Percentiles rank a stretch among this genome's conserved stretches.
Evolutionary conservation across 1,284 basidiomycete genomes (phyloP).

Genomic region (Malassezia dermatis): DNA sequence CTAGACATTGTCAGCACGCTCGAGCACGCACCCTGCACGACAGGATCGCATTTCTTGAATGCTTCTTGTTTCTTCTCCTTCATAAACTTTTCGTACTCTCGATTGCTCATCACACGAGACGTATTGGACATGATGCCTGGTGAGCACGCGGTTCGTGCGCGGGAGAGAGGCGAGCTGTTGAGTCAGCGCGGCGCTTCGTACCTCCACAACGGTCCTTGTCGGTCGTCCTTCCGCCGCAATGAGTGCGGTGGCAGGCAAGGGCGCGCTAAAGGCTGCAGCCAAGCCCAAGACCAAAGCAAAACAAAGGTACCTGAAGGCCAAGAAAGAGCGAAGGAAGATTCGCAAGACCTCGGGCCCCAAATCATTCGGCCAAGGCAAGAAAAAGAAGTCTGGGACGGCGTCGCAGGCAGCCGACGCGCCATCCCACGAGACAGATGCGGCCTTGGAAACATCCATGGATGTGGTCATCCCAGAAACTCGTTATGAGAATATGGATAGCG

Average conservation of each 20-base stretch:
- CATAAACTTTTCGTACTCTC: slow-evolving; percentile 14
- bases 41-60: slow-evolving; percentile 15
- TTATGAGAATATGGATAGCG: not conserved
- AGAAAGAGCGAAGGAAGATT: slow-evolving; percentile 38
- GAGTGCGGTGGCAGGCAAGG: not conserved
- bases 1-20: not conserved
- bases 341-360: slow-evolving; percentile 27
- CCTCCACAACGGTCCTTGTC: not conserved
- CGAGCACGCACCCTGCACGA: slow-evolving; percentile 11
- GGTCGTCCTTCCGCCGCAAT: not conserved
- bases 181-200: not conserved
- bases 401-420: not conserved
- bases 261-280: not conserved
- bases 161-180: not conserved
- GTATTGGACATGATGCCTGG: slow-evolving; percentile 4
- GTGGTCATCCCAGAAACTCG: not conserved
- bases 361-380: slow-evolving; percentile 18
- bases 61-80: slow-evolving; percentile 9
- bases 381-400: slow-evolving; percentile 7
- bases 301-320: slow-evolving; percentile 38
- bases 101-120: slow-evolving; percentile 17
- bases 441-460: not conserved
- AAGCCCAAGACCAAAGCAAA: slow-evolving; percentile 42
- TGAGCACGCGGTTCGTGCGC: not conserved
- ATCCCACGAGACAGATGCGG: not conserved